Evolutionary conservation across 108 stramenopile genomes (phyloP).

Genomic region (Skeletonema grethae): DNA sequence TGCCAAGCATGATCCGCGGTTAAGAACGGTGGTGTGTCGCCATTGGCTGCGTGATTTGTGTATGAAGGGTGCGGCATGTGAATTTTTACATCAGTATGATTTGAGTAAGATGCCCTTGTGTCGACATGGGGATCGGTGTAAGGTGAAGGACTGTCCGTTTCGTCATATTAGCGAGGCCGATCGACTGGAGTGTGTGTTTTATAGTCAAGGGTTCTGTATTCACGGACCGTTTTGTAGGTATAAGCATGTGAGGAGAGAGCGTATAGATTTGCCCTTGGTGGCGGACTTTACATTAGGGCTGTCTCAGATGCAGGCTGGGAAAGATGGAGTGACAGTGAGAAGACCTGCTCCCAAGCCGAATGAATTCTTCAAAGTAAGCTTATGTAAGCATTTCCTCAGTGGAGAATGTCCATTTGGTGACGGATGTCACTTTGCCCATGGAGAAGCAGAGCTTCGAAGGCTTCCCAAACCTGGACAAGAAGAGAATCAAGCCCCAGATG

Average conservation of each 20-base stretch:
- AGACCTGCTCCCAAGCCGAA: constrained; percentile 87
- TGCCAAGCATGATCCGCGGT: constrained; percentile 89
- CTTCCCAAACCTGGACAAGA: constrained; percentile 58
- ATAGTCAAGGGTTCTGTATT: constrained; percentile 93
- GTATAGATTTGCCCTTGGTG: constrained; percentile 74
- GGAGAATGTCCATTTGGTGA: constrained; percentile 91
- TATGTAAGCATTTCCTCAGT: constrained; percentile 89
- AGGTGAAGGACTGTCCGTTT: constrained; percentile 92
- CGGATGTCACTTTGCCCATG: constrained; percentile 85
- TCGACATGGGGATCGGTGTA: constrained; percentile 89
- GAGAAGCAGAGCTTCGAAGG: constrained; percentile 71
- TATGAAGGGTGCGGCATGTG: constrained; percentile 94
- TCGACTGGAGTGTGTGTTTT: constrained; percentile 92
- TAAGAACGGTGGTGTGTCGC: constrained; percentile 93
- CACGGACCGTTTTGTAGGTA: constrained; percentile 93
- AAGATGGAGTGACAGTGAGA: constrained; percentile 58
- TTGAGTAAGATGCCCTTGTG: constrained; percentile 93
- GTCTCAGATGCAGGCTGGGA: constrained; percentile 87
- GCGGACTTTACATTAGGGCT: constrained; percentile 89
- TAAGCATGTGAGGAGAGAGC: constrained; percentile 76
- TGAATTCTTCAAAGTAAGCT: constrained; percentile 87
- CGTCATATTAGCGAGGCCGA: constrained; percentile 90
- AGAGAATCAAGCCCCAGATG: constrained; percentile 24
- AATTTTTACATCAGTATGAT: constrained; percentile 93
- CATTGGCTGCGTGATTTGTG: constrained; percentile 95